Evolutionary conservation across 1,284 basidiomycete species (phyloP).

Genomic region (Blastosporella zonata): DNA sequence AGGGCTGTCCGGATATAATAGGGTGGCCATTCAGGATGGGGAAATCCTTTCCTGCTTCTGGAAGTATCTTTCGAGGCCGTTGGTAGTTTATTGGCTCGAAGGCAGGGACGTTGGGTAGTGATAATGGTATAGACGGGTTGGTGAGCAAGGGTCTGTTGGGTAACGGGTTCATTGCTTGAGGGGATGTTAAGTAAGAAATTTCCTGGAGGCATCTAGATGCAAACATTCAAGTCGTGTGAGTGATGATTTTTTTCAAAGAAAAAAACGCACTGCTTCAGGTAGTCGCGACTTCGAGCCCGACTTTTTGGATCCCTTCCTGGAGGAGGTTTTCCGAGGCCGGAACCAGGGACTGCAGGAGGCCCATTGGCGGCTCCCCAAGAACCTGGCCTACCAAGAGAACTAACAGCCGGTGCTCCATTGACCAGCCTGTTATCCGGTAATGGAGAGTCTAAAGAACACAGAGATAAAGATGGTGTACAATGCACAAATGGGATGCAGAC

Average conservation of each 20-base stretch:
- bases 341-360: constrained; percentile 38
- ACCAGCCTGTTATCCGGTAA: constrained; percentile 66
- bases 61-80: constrained; percentile 73
- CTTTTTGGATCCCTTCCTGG: constrained; percentile 89
- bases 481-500: constrained; percentile 34
- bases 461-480: constrained; percentile 8
- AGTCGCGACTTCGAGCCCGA: constrained; percentile 91
- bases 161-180: constrained; percentile 95
- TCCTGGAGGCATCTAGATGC: constrained; percentile 85
- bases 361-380: constrained; percentile 57
- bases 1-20: constrained; percentile 48
- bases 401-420: constrained; percentile 50
- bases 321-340: constrained; percentile 65
- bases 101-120: constrained; percentile 66
- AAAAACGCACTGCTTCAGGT: constrained; percentile 86
- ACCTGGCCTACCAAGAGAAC: constrained; percentile 43
- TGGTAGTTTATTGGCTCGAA: constrained; percentile 74
- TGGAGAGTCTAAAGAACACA: constrained; percentile 55
- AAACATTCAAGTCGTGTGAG: constrained; percentile 12
- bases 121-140: constrained; percentile 59
- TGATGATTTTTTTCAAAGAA: constrained; percentile 1
- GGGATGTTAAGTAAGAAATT: constrained; percentile 95
- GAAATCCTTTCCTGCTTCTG: constrained; percentile 73
- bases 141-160: constrained; percentile 79
- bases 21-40: constrained; percentile 60